Evolutionary conservation across 495 filamentous ascomycete species (phyloP), one percentile per base, ranked within the genome.

Genomic region (Aspergillus diversus): DNA sequence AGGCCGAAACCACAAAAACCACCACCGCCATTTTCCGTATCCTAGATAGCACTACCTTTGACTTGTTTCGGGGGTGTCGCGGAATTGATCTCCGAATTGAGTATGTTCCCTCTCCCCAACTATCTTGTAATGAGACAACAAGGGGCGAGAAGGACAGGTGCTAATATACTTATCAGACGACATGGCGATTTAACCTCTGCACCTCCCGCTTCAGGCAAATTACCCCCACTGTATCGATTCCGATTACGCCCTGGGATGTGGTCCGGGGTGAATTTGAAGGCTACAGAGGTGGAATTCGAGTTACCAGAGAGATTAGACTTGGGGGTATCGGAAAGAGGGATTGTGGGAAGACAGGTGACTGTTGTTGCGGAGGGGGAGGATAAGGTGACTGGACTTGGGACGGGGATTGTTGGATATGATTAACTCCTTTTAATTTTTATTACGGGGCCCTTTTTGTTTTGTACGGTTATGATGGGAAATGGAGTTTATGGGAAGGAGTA

Each of bases 281-380:
- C 34, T 27, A 8, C 15, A 27, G 66, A 71, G 43, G 69, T 80
- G 32, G 85, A 85, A 62, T 80, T 85, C 4, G 71, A 79, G 63
- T 72, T 87, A 21, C 84, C 89, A 5, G 76, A 82, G 39, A 81
- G 86, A 63, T 66, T 90, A 68, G 86, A 84, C 71, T 74, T 89
- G 75, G 82, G 74, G 7, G 71, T 79, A 34, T 80, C 77, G 13
- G 73, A 76, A 52, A 68, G 59, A n/a, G 77, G 77, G 12, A 75
- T 80, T 33, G 73, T 80, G 1, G 77, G 77, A 12, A 61, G 77
- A 33, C 71, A 75, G 56, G 71, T 79, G 1, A 75, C 75, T 0
- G 63, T 79, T n/a, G 57, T 70, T 5, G 63, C 64, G 8, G 69
- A 62, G 16, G 75, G 75, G 12, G 35, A 51, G 27, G 66, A 63